Evolutionary conservation across 352 stramenopile genomes (phyloP).

Genomic region (Phytophthora podocarpi): DNA sequence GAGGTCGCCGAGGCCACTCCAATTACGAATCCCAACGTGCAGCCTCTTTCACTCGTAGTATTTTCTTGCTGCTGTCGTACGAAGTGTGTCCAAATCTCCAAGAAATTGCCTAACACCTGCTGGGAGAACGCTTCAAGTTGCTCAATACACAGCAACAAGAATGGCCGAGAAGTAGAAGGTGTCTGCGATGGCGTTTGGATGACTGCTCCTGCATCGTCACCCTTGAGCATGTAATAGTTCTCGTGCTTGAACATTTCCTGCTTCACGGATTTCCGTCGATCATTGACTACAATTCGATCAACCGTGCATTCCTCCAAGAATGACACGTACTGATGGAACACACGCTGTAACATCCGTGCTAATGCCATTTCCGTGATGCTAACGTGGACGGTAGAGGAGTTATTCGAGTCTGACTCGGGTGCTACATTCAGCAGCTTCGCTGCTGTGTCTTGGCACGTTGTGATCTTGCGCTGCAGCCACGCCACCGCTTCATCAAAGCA

Average conservation of each 20-base stretch:
- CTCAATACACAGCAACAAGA: conserved; percentile 76
- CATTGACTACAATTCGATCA: conserved; percentile 4
- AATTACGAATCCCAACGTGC: conserved; percentile 64
- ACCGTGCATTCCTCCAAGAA: conserved; percentile 29
- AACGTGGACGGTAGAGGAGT: conserved; percentile 20
- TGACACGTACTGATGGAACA: conserved; percentile 36
- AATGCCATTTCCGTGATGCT: conserved; percentile 53
- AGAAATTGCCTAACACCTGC: conserved; percentile 66
- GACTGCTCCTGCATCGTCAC: background rate
- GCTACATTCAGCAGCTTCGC: conserved; percentile 23
- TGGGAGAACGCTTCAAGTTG: conserved; percentile 70
- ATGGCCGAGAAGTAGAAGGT: conserved; percentile 33
- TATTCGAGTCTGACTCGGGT: background rate
- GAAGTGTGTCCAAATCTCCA: conserved; percentile 76
- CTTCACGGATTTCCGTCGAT: conserved; percentile 26
- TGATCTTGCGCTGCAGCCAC: conserved; percentile 56
- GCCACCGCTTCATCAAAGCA: conserved; percentile 44
- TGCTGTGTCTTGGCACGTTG: conserved; percentile 23
- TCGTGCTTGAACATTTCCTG: conserved; percentile 35
- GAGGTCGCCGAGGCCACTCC: conserved; percentile 73
- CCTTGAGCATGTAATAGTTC: conserved; percentile 41
- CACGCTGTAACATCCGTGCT: conserved; percentile 50
- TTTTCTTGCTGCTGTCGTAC: conserved; percentile 26
- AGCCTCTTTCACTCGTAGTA: background rate
- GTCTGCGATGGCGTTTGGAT: background rate